Base-by-base conservation (phyloP, 306 rosid species). In the Psophocarpus tetragonolobus region DNA sequence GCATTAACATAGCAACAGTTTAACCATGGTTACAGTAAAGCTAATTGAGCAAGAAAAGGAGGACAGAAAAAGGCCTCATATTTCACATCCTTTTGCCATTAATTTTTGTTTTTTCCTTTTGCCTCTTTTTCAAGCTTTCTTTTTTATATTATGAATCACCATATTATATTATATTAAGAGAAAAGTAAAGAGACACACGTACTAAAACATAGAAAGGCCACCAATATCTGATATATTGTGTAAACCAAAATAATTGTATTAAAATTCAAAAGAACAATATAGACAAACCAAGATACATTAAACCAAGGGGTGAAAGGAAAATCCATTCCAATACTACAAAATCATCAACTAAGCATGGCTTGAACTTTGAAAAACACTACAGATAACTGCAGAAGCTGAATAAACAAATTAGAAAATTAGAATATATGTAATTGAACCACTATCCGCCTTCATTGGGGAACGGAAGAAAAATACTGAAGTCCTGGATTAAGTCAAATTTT, bases 301-400 rank as follows among this genome's bases (percentile, higher is more conserved):
- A 74, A 41, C 44, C 78, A 41, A 26, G 17, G 45, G 60, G 42
- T n/a, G 32, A 26, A 58, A 53, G 9, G 60, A 5, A 60, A 41
- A 27, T 42, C 57, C 4, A 4, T 27, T 74, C 42, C 58, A 74
- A 10, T 41, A 74, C 69, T 27, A 57, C 78, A 8, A 9, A 74
- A 27, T 26, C 44, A 60, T 42, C 58, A 58, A 29, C 70, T 42
- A 58, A 74, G 41, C 33, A 44, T 42, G 70, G 71, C 60, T 44
- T 18, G 3, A 17, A 18, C 20, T 50, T 18, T n/a, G 4, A n/a
- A 1, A 48, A 2, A n/a, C 36, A 69, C 36, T 17, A 0, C 1
- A 3, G 10, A 70, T 24, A 41, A 39, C 4, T 12, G 27, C 14
- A 30, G 32, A 30, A 30, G 44, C 47, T 70, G 38, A 48, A 29